Base-by-base conservation (phyloP, 306 rosid species). In the Quercus wislizeni region DNA sequence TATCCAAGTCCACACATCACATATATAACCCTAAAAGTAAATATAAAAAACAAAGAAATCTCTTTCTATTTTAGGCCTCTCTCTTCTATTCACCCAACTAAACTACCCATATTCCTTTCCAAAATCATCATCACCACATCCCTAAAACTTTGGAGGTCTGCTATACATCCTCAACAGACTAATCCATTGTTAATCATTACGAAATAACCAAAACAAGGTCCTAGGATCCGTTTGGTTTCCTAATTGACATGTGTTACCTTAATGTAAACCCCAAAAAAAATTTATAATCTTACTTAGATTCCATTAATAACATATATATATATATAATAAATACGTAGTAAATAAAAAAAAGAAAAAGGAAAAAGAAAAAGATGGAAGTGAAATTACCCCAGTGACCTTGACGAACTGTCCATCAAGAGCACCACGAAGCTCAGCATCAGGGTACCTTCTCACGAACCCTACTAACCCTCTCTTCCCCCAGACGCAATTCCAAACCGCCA, bases 351-450 rank as follows among this genome's bases (percentile, higher is more conserved):
- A 17, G 56, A 17, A 73, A 30, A 62, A 68, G 14, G 5, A 2
- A 23, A 13, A 18, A 57, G 3, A 73, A 43, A 62, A 68, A 35
- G 63, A 65, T 18, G 55, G 5, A 17, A 33, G 10, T 58, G 21
- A 83, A 81, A 80, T 83, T 94, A 94, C 99, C 99, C 99, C 99
- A 1, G 99, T 95, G 73, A 95, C 98, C 93, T 95, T 95, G 78
- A 95, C 98, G 82, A 86, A 95, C 83, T 95, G 98, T 77, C 99
- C 99, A 86, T 91, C 94, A 82, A 82, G 81, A 80, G 99, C 98
- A 55, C 98, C 96, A 80, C 99, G 91, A 55, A 95, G 93, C 83
- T 93, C 97, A 73, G 96, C 94, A 78, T 95, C 97, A 61, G 98
- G 98, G 55, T 87, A 88, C 80, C 96, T 88, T 74, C 80, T 85